Percentiles rank a stretch among this genome's conserved stretches.
These are phyloP conservation scores for Carex scoparia DNA, from an alignment of 176 grass and related monocot genomes.

Conservation along the genomic window DNA sequence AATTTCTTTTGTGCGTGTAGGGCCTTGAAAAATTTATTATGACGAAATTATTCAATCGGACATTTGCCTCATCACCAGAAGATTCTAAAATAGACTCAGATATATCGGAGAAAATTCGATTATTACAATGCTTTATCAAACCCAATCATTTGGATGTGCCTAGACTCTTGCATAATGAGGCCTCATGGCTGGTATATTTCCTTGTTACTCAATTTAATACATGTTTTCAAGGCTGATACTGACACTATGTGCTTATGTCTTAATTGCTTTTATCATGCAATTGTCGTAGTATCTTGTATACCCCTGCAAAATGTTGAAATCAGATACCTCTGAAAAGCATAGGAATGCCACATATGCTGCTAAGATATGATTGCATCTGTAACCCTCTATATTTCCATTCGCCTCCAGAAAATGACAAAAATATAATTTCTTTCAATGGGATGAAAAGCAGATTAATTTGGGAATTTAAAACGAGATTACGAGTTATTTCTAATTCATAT, in stretches of 20 bases:
- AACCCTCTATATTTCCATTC: neutral
- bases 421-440: neutral
- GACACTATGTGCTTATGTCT: neutral
- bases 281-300: neutral
- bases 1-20: constrained; percentile 19
- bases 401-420: neutral
- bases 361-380: neutral
- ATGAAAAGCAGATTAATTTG: neutral
- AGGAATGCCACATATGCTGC: neutral
- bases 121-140: constrained; percentile 79
- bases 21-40: constrained; percentile 87
- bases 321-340: neutral
- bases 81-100: constrained; percentile 41
- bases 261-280: neutral
- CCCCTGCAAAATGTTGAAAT: neutral
- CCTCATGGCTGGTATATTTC: constrained; percentile 64
- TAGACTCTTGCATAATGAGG: constrained; percentile 62
- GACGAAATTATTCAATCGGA: constrained; percentile 75
- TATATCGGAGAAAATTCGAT: constrained; percentile 60
- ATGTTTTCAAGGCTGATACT: constrained; percentile 9
- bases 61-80: constrained; percentile 49
- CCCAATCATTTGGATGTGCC: constrained; percentile 89
- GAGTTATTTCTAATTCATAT: constrained; percentile 3
- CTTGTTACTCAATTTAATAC: neutral
- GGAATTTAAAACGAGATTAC: neutral